These are phyloP conservation scores for Candida stauntonica DNA, from an alignment of 805 yeast genomes.

Conservation along the genomic window DNA sequence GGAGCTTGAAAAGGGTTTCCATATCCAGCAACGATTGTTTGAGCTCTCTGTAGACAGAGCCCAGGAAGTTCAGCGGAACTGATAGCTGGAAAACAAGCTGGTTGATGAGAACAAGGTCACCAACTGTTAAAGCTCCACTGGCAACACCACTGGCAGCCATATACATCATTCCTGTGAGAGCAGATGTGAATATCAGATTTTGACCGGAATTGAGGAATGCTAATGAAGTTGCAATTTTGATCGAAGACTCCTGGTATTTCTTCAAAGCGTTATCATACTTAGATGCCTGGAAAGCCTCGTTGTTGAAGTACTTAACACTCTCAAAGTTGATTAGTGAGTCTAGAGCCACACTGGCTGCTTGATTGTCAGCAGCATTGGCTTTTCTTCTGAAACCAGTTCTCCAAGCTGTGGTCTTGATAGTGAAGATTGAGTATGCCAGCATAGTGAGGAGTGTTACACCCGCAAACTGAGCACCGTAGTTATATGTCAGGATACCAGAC, in stretches of 20 bases:
- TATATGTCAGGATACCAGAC: conserved; percentile 89
- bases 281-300: conserved; percentile 73
- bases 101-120: conserved; percentile 90
- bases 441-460: conserved; percentile 84
- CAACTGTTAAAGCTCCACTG: conserved; percentile 77
- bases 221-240: conserved; percentile 79
- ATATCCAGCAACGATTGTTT: conserved; percentile 91
- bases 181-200: conserved; percentile 75
- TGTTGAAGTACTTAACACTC: conserved; percentile 91
- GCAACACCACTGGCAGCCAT: conserved; percentile 96
- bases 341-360: conserved; percentile 91
- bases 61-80: conserved; percentile 90
- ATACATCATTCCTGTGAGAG: conserved; percentile 95
- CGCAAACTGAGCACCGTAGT: conserved; percentile 86
- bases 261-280: conserved; percentile 74
- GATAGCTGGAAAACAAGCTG: conserved; percentile 94
- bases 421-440: conserved; percentile 83
- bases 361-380: conserved; percentile 90
- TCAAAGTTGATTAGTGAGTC: conserved; percentile 94
- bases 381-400: conserved; percentile 85
- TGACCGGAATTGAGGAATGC: conserved; percentile 80
- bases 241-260: conserved; percentile 62
- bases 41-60: conserved; percentile 92
- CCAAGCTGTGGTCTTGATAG: conserved; percentile 94
- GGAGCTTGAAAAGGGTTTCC: conserved; percentile 90